These are phyloP conservation scores for Diaporthe amygdali DNA, from an alignment of 2,329 filamentous ascomycete species.

Conservation along the genomic window DNA sequence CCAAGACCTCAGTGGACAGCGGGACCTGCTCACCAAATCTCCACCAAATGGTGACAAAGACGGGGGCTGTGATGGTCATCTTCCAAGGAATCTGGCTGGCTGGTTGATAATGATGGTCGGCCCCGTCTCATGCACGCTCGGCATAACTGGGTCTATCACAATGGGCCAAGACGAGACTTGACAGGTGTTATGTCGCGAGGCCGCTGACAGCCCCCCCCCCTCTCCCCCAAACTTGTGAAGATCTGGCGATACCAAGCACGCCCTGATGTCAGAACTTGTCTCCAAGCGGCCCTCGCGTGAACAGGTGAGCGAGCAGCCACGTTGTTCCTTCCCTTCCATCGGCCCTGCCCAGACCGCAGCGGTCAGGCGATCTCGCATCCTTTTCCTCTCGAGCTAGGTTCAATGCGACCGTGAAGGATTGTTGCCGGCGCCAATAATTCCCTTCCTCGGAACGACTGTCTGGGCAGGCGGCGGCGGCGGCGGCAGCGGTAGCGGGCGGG, in stretches of 20 bases:
- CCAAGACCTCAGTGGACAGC: neutral
- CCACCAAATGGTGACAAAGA: neutral
- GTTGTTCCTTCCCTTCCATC: constrained; percentile 5
- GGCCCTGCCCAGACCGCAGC: neutral
- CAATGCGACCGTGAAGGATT: neutral
- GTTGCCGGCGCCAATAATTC: neutral
- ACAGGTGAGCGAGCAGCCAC: neutral
- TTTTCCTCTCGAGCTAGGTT: neutral
- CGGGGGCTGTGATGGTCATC: neutral
- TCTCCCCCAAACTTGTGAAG: neutral
- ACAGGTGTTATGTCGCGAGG: neutral
- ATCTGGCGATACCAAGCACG: neutral
- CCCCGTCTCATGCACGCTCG: neutral
- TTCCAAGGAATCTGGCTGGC: neutral
- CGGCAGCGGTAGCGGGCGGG: neutral
- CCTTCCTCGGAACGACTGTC: neutral
- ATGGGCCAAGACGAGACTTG: neutral
- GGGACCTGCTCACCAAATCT: neutral
- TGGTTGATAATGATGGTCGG: neutral
- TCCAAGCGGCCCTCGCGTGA: neutral
- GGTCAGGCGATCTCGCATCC: constrained; percentile 1
- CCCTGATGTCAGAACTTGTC: constrained; percentile 6
- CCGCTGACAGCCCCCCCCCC: neutral
- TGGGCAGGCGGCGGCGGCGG: neutral
- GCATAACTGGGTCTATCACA: neutral